Conservation (phyloP, 2,329 filamentous ascomycete species). For the Diaporthe sp. region DNA sequence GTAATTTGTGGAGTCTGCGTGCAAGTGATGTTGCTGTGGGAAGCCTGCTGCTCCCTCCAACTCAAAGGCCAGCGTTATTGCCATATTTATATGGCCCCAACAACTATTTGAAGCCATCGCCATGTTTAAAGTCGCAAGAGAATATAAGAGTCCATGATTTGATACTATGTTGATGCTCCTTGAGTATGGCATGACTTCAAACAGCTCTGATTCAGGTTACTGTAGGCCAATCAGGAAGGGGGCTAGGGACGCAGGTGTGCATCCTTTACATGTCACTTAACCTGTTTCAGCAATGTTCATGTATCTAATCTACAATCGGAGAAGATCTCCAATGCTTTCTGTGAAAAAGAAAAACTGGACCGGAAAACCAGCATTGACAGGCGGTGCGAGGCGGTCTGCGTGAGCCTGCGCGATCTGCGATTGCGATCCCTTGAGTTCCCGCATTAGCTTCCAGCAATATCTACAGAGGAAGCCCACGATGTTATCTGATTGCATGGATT, state of each 20-base stretch:
- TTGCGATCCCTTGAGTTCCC: background rate
- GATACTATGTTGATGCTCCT: conserved; percentile 6
- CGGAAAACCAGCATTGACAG: background rate
- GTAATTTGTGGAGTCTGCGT: background rate
- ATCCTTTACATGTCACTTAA: conserved; percentile 1
- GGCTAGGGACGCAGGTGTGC: conserved; percentile 10
- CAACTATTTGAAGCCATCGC: background rate
- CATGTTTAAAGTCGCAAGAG: background rate
- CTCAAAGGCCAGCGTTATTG: background rate
- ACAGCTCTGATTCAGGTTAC: background rate
- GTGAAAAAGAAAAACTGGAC: background rate
- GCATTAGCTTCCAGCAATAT: background rate
- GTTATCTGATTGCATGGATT: background rate
- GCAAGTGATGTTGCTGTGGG: background rate
- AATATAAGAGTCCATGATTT: background rate
- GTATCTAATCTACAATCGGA: background rate
- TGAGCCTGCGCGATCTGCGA: too few species aligned
- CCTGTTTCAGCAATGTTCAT: background rate
- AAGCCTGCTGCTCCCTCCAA: background rate
- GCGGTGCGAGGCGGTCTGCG: background rate
- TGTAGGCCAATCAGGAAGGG: background rate
- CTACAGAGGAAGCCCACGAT: background rate
- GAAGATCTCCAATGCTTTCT: background rate
- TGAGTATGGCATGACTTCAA: background rate
- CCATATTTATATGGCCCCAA: background rate